Evolutionary conservation across 108 stramenopile species (phyloP).

Genomic region (Nitzschia inconspicua): DNA sequence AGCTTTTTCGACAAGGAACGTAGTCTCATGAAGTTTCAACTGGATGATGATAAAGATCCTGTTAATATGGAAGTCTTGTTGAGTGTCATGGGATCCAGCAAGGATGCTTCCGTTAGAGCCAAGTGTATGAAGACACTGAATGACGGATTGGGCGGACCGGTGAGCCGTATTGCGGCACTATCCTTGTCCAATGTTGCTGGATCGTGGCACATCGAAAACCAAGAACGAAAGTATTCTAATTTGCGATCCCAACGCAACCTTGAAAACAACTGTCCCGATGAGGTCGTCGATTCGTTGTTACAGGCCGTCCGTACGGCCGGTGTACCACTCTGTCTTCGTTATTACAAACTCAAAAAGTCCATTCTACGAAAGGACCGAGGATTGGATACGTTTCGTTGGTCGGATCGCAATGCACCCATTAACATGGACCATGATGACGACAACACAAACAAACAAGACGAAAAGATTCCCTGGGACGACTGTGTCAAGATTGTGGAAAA

Average conservation of each 20-base stretch:
- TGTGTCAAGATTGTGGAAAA: constrained; percentile 37
- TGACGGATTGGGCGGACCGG: constrained; percentile 24
- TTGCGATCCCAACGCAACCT: constrained; percentile 36
- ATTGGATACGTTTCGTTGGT: constrained; percentile 35
- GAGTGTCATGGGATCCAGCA: constrained; percentile 28
- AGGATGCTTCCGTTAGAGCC: constrained; percentile 32
- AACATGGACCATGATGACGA: too few relatives aligned
- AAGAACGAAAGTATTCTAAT: constrained; percentile 31
- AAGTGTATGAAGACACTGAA: constrained; percentile 34
- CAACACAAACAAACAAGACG: constrained; percentile 23
- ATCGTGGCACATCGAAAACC: constrained; percentile 44
- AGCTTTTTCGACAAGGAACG: constrained; percentile 44
- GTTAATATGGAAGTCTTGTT: constrained; percentile 47
- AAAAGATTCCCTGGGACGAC: constrained; percentile 38
- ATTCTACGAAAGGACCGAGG: constrained; percentile 39
- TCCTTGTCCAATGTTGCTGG: constrained; percentile 31
- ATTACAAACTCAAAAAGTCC: constrained; percentile 36
- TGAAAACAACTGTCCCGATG: constrained; percentile 47
- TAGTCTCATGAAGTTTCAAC: constrained; percentile 30
- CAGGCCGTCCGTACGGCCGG: constrained; percentile 37
- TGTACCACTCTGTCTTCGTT: constrained; percentile 37
- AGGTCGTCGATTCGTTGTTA: constrained; percentile 33
- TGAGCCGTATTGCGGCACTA: constrained; percentile 28
- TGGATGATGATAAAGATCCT: constrained; percentile 15
- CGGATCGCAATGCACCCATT: constrained; percentile 46